Percentiles rank a stretch among this genome's conserved stretches.
These are phyloP conservation scores for Phanerodontia chrysosporium DNA, from an alignment of 768 basidiomycete species.

Conservation along the genomic window DNA sequence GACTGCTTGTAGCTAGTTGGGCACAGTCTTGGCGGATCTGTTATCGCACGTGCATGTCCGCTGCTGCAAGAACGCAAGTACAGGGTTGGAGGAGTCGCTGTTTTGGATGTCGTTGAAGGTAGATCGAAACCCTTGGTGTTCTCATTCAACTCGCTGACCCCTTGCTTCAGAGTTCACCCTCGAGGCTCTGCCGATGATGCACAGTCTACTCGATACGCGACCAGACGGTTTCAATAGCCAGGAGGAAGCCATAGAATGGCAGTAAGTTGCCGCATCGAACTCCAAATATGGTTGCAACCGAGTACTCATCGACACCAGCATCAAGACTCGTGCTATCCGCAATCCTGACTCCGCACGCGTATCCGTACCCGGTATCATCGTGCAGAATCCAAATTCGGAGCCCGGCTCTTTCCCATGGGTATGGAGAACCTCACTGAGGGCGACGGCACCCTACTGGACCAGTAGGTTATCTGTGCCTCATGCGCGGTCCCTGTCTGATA, in stretches of 20 bases:
- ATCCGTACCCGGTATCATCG: constrained; percentile 80
- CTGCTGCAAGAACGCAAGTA: constrained; percentile 64
- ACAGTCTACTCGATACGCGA: constrained; percentile 75
- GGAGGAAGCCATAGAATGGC: constrained; percentile 92
- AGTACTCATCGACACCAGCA: constrained; percentile 36
- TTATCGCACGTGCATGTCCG: constrained; percentile 69
- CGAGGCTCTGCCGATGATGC: constrained; percentile 92
- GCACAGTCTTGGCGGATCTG: constrained; percentile 96
- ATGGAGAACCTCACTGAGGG: constrained; percentile 83
- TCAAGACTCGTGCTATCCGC: constrained; percentile 77
- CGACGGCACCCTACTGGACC: constrained; percentile 87
- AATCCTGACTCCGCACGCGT: constrained; percentile 81
- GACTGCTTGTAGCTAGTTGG: constrained; percentile 63
- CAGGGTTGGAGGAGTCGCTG: constrained; percentile 69
- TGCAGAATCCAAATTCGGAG: constrained; percentile 37
- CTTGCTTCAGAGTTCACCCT: constrained; percentile 71
- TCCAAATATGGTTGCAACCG: not conserved
- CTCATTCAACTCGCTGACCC: not conserved
- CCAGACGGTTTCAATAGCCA: constrained; percentile 82
- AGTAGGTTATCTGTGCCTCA: constrained; percentile 42
- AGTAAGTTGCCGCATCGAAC: constrained; percentile 51
- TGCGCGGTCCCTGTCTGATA: not conserved
- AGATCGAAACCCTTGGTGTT: not conserved
- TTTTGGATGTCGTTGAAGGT: constrained; percentile 92
- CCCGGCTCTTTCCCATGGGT: constrained; percentile 40